phyloP scores from a whole-genome alignment of 192 early-diverging fungal species.

The Thamnidium elegans region DNA sequence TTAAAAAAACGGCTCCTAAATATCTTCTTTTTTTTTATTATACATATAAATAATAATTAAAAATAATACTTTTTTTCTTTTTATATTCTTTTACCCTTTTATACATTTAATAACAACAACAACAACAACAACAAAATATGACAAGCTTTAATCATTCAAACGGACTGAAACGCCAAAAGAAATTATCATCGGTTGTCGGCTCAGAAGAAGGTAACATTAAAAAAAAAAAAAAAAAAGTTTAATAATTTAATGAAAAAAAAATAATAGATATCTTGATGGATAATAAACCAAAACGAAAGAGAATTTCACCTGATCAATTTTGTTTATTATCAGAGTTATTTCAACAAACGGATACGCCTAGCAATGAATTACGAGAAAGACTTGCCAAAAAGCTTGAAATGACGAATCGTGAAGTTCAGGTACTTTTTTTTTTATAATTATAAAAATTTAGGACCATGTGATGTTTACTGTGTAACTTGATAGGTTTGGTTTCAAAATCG shows the following conservation, averaged over 20 bases:
- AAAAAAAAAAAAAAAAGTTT: too few relatives aligned
- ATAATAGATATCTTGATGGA: neutral
- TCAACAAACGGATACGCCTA: conserved; percentile 72
- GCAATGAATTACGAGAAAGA: conserved; percentile 69
- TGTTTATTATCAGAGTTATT: conserved; percentile 65
- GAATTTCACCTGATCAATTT: conserved; percentile 73
- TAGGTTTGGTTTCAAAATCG: conserved; percentile 87
- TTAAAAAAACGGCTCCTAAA: conserved; percentile 12
- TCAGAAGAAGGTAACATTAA: conserved; percentile 1
- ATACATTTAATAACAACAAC: neutral
- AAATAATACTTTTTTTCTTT: conserved; percentile 5
- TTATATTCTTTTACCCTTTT: neutral
- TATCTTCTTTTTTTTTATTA: neutral
- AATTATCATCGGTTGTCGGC: neutral
- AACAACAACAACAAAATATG: neutral
- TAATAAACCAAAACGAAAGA: conserved; percentile 72
- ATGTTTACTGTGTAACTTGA: conserved; percentile 19
- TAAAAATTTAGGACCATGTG: too few relatives aligned
- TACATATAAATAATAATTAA: neutral
- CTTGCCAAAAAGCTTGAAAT: conserved; percentile 70
- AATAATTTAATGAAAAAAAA: too few relatives aligned
- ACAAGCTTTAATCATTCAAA: neutral
- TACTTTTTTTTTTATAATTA: conserved; percentile 19
- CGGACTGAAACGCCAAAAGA: conserved; percentile 13
- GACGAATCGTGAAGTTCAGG: conserved; percentile 81